These are phyloP conservation scores for Avena sativa DNA, from an alignment of 176 grass and related monocot genomes.

Conservation along the genomic window DNA sequence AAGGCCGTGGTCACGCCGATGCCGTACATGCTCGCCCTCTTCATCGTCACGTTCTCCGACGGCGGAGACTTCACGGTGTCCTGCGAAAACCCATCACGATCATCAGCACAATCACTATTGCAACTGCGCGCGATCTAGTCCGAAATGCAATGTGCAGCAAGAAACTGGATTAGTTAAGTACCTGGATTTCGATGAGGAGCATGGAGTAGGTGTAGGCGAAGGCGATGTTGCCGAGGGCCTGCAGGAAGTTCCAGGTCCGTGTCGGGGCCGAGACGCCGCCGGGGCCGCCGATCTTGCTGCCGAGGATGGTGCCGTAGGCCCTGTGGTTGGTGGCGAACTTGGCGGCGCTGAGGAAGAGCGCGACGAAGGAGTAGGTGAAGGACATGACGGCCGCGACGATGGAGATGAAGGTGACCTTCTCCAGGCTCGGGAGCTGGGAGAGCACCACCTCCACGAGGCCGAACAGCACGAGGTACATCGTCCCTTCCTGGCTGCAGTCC, in stretches of 20 bases:
- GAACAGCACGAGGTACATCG: constrained; percentile 85
- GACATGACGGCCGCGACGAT: constrained; percentile 87
- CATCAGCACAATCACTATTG: not conserved
- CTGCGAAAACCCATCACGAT: constrained; percentile 29
- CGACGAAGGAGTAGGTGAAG: constrained; percentile 79
- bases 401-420: constrained; percentile 84
- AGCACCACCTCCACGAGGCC: constrained; percentile 73
- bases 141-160: not conserved
- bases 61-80: constrained; percentile 87
- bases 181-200: constrained; percentile 98
- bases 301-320: constrained; percentile 64
- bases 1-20: constrained; percentile 81
- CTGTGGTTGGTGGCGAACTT: constrained; percentile 70
- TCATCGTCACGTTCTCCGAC: constrained; percentile 96
- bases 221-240: constrained; percentile 93
- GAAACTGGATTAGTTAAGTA: not conserved
- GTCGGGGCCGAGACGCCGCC: constrained; percentile 69
- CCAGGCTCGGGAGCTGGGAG: constrained; percentile 85
- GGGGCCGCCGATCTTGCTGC: constrained; percentile 58
- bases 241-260: constrained; percentile 72
- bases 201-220: constrained; percentile 96
- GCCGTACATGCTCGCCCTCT: constrained; percentile 83
- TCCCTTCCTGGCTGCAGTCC: constrained; percentile 72
- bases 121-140: not conserved
- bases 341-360: constrained; percentile 60